Evolutionary conservation across 78 protist species (phyloP).

Genomic region (Protostelium mycophagum): DNA sequence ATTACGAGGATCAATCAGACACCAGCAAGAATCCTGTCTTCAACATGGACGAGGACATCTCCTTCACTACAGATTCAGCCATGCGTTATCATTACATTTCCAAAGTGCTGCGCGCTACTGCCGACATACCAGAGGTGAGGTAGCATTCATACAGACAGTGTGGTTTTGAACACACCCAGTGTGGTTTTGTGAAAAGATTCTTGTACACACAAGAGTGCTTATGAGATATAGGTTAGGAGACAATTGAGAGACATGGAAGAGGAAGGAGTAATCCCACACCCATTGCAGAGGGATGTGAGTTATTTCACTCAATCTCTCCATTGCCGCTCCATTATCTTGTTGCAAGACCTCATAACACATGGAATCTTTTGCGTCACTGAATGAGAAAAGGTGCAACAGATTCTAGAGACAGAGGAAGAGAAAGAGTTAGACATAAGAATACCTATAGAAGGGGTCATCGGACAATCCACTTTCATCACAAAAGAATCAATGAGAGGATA

Average conservation of each 20-base stretch:
- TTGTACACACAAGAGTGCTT: no score
- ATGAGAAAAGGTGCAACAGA: neutral
- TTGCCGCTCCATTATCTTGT: no score
- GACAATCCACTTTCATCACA: neutral
- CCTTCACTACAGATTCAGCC: neutral
- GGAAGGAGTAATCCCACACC: neutral
- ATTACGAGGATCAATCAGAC: neutral
- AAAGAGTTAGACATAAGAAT: neutral
- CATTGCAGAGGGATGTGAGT: neutral
- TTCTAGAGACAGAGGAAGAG: neutral
- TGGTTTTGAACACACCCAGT: no score
- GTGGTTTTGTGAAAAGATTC: no score
- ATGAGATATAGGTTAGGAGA: no score
- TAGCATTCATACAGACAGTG: no score
- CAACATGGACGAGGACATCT: neutral
- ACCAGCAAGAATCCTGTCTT: neutral
- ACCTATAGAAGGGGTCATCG: neutral
- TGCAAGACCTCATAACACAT: no score
- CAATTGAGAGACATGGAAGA: neutral
- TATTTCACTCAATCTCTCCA: neutral
- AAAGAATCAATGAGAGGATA: neutral
- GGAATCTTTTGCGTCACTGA: no score
- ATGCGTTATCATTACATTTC: neutral
- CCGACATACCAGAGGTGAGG: neutral
- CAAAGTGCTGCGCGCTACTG: neutral